Evolutionary conservation across 2,329 filamentous ascomycete genomes (phyloP).

Genomic region (Arthrinium phaeospermum): DNA sequence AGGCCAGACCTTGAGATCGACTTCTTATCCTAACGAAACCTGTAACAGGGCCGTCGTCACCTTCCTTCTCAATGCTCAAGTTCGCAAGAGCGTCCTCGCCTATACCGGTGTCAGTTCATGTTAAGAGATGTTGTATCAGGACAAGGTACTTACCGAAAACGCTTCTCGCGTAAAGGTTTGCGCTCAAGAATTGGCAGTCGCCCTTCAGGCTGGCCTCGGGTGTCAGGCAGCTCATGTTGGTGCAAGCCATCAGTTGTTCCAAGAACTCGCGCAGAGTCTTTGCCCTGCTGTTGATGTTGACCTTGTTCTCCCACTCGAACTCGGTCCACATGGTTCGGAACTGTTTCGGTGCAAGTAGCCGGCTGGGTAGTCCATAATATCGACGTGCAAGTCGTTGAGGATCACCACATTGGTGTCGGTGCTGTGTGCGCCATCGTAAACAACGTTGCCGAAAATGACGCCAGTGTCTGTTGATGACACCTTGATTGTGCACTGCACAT

Average conservation of each 20-base stretch:
- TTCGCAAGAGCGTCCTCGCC: constrained; percentile 98
- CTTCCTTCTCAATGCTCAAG: constrained; percentile 96
- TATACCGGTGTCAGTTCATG: constrained; percentile 43
- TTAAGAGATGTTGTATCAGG: background rate
- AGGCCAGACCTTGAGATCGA: constrained; percentile 90
- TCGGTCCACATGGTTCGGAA: constrained; percentile 99
- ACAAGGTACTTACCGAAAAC: constrained; percentile 83
- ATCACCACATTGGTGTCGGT: constrained; percentile 97
- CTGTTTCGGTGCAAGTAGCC: constrained; percentile 94
- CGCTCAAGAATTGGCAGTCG: constrained; percentile 96
- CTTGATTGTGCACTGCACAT: constrained; percentile 98
- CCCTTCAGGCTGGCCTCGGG: constrained; percentile 96
- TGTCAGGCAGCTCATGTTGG: constrained; percentile 98
- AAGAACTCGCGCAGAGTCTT: constrained; percentile 92
- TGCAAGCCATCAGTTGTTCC: constrained; percentile 93
- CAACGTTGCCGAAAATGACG: constrained; percentile 98
- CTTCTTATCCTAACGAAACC: constrained; percentile 98
- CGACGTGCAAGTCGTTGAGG: constrained; percentile 95
- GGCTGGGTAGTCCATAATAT: constrained; percentile 99
- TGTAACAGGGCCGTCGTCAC: constrained; percentile 91
- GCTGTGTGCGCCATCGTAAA: constrained; percentile 92
- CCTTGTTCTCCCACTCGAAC: constrained; percentile 99
- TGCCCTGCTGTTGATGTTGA: constrained; percentile 98
- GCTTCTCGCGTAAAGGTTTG: constrained; percentile 93
- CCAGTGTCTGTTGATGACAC: constrained; percentile 97